These are phyloP conservation scores for Salicornia ramosissima DNA, from an alignment of 148 eudicot genomes.

Conservation along the genomic window DNA sequence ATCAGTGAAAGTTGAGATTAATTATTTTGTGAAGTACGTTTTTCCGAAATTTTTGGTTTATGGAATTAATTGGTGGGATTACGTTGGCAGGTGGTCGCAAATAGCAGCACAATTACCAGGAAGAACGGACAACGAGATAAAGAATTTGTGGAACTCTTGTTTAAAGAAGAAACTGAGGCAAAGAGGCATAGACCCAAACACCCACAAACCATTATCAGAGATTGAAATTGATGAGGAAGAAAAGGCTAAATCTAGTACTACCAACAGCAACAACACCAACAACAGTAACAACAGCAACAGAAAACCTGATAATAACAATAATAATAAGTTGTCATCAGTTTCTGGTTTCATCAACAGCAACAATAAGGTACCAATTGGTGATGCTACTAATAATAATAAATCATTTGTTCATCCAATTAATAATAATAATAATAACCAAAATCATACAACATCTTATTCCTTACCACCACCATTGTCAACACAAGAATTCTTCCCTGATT, in stretches of 20 bases:
- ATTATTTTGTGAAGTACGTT: too few relatives aligned
- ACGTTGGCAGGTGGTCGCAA: slow-evolving; percentile 72
- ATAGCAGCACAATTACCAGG: slow-evolving; percentile 90
- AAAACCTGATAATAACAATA: slow-evolving; percentile 22
- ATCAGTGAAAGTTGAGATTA: too few relatives aligned
- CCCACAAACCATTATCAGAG: slow-evolving; percentile 74
- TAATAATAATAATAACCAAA: slow-evolving; percentile 6
- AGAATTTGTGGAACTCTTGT: slow-evolving; percentile 89
- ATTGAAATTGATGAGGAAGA: slow-evolving; percentile 44
- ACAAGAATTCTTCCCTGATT: slow-evolving; percentile 36
- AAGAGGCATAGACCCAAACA: slow-evolving; percentile 84
- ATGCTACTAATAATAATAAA: background rate
- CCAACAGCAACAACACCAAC: slow-evolving; percentile 24
- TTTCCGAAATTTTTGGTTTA: too few relatives aligned
- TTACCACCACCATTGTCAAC: slow-evolving; percentile 29
- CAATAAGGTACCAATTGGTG: background rate
- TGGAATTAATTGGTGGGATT: too few relatives aligned
- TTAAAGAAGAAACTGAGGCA: slow-evolving; percentile 86
- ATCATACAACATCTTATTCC: slow-evolving; percentile 10
- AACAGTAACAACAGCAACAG: slow-evolving; percentile 15
- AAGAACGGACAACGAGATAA: slow-evolving; percentile 89
- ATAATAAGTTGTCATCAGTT: slow-evolving; percentile 17
- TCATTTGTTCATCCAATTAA: too few relatives aligned
- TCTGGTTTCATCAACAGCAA: slow-evolving; percentile 12
- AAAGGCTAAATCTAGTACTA: slow-evolving; percentile 24